A percentile compares a stretch with the other conserved stretches of the same genome.
phyloP scores from a whole-genome alignment of 495 filamentous ascomycete species.

The Cercophora sp. region DNA sequence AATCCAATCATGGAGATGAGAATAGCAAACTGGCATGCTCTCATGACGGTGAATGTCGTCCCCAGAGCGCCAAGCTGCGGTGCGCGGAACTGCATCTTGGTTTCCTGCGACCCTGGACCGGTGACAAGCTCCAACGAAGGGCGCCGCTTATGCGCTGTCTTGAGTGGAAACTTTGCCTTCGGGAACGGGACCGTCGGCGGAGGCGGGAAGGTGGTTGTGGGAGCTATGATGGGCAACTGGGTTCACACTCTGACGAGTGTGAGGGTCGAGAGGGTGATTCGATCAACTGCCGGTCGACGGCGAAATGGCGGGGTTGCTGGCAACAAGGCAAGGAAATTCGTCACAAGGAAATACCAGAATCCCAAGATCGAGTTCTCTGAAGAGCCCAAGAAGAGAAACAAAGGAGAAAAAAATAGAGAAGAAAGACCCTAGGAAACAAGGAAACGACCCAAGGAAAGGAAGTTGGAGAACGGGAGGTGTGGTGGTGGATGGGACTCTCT shows the following conservation, averaged over 20 bases:
- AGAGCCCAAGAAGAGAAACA: constrained; percentile 19
- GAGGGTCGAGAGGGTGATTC: constrained; percentile 15
- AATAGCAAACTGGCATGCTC: constrained; percentile 64
- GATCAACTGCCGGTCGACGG: constrained; percentile 32
- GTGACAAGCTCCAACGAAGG: constrained; percentile 28
- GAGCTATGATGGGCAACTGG: constrained; percentile 26
- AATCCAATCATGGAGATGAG: constrained; percentile 80
- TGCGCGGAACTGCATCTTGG: constrained; percentile 51
- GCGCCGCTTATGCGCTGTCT: constrained; percentile 25
- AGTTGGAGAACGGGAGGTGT: constrained; percentile 1
- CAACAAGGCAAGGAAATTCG: constrained; percentile 18
- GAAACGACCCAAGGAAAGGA: constrained; percentile 20
- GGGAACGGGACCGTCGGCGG: constrained; percentile 28
- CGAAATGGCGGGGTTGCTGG: constrained; percentile 1
- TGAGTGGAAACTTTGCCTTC: constrained; percentile 24
- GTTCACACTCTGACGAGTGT: not conserved
- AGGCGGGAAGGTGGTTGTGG: constrained; percentile 22
- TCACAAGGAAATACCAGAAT: constrained; percentile 13
- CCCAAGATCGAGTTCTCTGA: constrained; percentile 17
- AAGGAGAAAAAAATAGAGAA: constrained; percentile 22
- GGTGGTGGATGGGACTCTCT: constrained; percentile 9
- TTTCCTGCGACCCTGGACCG: constrained; percentile 30
- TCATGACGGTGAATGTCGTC: constrained; percentile 68
- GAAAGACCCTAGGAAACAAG: constrained; percentile 17
- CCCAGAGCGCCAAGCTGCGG: constrained; percentile 74